Conservation (phyloP, 352 stramenopile genomes). For the Elongisporangium anandrum region DNA sequence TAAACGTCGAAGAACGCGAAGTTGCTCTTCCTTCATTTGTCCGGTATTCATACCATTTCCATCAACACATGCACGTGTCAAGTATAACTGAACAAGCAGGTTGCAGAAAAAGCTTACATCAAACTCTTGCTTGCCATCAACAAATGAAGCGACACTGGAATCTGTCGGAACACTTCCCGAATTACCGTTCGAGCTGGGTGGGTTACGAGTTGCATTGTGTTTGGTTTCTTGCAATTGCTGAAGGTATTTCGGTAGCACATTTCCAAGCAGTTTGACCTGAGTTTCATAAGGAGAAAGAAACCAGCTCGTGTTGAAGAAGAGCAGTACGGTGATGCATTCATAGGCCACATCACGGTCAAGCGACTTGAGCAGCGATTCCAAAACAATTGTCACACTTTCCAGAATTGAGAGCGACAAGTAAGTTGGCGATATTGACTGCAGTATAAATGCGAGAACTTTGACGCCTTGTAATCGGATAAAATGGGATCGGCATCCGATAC, state of each 20-base stretch:
- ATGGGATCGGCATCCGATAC: slow-evolving; percentile 61
- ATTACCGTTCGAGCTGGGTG: not conserved
- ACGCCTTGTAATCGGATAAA: slow-evolving; percentile 65
- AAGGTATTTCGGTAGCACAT: slow-evolving; percentile 59
- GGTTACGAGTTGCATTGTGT: not conserved
- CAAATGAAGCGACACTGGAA: slow-evolving; percentile 10
- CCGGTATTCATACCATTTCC: slow-evolving; percentile 16
- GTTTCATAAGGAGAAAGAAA: slow-evolving; percentile 75
- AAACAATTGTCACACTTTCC: slow-evolving; percentile 52
- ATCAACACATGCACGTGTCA: slow-evolving; percentile 15
- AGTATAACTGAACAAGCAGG: slow-evolving; percentile 67
- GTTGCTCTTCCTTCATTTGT: slow-evolving; percentile 30
- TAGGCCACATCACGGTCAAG: slow-evolving; percentile 25
- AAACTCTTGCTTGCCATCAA: slow-evolving; percentile 27
- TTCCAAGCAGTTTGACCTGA: slow-evolving; percentile 58
- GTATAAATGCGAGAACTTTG: slow-evolving; percentile 71
- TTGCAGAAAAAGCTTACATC: slow-evolving; percentile 79
- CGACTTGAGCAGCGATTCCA: slow-evolving; percentile 48
- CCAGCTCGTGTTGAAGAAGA: slow-evolving; percentile 80
- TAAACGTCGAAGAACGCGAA: slow-evolving; percentile 38
- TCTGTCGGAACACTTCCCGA: not conserved
- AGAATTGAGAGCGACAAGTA: slow-evolving; percentile 62
- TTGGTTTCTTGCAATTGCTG: slow-evolving; percentile 39
- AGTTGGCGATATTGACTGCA: slow-evolving; percentile 69
- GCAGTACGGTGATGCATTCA: slow-evolving; percentile 53